A percentile compares a stretch with the other conserved stretches of the same genome.
phyloP scores from a whole-genome alignment of 1,139 yeast species.

The Geotrichum reessii region DNA sequence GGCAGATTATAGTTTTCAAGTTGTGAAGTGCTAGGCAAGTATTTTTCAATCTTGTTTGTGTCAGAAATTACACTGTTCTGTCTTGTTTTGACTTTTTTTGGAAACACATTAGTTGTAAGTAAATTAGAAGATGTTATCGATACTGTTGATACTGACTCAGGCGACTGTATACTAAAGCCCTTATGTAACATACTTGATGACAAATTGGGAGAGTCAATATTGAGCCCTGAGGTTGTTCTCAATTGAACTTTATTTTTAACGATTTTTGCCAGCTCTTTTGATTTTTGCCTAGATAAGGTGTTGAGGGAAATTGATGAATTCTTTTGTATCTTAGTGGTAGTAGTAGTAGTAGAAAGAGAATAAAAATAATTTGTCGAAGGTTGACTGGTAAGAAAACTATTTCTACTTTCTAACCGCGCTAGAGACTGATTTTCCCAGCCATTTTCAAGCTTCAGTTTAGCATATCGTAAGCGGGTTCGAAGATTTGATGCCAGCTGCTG shows the following conservation, averaged over 20 bases:
- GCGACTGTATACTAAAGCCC: not conserved
- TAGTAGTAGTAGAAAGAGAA: not conserved
- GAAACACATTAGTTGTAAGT: not conserved
- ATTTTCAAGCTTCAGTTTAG: constrained; percentile 13
- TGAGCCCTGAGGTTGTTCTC: constrained; percentile 10
- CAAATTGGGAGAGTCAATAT: not conserved
- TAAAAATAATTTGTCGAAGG: constrained; percentile 1
- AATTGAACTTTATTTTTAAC: not conserved
- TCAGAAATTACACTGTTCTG: not conserved
- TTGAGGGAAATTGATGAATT: constrained; percentile 1
- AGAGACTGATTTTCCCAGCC: constrained; percentile 17
- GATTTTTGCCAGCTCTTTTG: not conserved
- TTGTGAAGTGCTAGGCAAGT: not conserved
- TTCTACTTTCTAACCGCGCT: constrained; percentile 11
- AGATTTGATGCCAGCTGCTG: constrained; percentile 13
- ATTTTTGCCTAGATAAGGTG: constrained; percentile 1
- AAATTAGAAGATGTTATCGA: not conserved
- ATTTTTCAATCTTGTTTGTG: not conserved
- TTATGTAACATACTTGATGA: not conserved
- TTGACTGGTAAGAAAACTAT: not conserved
- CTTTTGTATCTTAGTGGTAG: not conserved
- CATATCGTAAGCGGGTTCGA: constrained; percentile 12
- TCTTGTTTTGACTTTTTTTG: not conserved
- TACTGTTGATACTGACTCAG: not conserved
- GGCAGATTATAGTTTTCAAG: not conserved